These are phyloP conservation scores for Scedosporium minutisporum DNA, from an alignment of 2,329 filamentous ascomycete genomes.

Conservation along the genomic window DNA sequence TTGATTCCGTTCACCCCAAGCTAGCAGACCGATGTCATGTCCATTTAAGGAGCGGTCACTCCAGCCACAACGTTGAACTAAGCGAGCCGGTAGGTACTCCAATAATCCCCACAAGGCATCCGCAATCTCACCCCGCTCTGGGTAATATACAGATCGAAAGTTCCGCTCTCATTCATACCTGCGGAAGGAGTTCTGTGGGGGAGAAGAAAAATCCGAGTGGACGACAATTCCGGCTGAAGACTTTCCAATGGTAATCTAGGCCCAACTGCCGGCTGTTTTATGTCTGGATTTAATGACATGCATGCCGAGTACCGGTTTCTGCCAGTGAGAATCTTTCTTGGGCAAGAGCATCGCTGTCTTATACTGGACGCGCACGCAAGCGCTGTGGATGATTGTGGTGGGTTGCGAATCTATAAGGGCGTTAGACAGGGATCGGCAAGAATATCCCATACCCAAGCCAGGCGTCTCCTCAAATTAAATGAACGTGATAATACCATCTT, in stretches of 20 bases:
- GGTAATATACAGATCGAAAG: background rate
- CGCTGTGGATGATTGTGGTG: background rate
- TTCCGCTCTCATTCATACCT: background rate
- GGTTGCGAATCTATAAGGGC: background rate
- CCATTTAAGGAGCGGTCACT: background rate
- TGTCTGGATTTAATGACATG: background rate
- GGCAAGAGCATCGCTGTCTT: background rate
- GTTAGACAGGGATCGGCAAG: background rate
- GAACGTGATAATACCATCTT: background rate
- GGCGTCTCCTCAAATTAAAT: background rate
- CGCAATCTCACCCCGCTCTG: background rate
- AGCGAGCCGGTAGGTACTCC: background rate
- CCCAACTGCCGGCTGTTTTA: background rate
- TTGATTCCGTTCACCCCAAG: no score
- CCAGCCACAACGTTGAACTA: background rate
- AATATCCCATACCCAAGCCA: background rate
- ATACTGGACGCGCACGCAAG: background rate
- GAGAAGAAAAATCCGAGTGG: background rate
- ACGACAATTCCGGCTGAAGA: background rate
- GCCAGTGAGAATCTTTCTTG: background rate
- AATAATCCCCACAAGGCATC: background rate
- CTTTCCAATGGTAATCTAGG: background rate
- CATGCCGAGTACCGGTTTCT: background rate
- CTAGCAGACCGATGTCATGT: no score
- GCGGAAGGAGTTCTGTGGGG: conserved; percentile 1